These are phyloP conservation scores for Candida succiphila DNA, from an alignment of 805 yeast species.

Conservation along the genomic window DNA sequence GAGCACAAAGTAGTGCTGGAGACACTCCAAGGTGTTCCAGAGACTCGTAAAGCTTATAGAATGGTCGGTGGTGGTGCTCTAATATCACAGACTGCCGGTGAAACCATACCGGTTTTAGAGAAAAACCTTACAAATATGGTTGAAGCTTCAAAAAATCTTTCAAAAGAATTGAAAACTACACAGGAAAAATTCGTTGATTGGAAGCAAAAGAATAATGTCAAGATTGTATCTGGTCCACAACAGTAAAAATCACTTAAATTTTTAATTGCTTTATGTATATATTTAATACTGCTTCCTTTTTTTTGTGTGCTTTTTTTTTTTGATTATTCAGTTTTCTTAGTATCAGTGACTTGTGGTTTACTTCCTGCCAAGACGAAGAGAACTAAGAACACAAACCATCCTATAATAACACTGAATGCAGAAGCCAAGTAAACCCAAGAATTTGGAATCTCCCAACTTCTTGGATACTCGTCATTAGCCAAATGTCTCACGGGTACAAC, in stretches of 20 bases:
- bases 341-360: no score
- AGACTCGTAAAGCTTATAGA: conserved; percentile 70
- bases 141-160: conserved; percentile 27
- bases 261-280: background rate
- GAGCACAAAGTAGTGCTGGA: conserved; percentile 45
- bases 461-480: conserved; percentile 89
- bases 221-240: conserved; percentile 27
- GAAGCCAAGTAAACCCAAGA: conserved; percentile 85
- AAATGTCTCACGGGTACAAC: conserved; percentile 84
- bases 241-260: background rate
- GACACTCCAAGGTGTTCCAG: conserved; percentile 41
- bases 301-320: background rate
- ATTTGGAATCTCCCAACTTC: conserved; percentile 89
- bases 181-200: conserved; percentile 35
- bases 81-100: conserved; percentile 73
- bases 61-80: conserved; percentile 95
- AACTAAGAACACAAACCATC: conserved; percentile 72
- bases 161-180: conserved; percentile 27
- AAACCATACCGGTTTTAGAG: conserved; percentile 54
- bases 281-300: background rate
- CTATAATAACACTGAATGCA: conserved; percentile 55
- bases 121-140: conserved; percentile 42
- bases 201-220: conserved; percentile 40
- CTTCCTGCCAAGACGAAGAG: conserved; percentile 53
- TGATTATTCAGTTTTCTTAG: background rate